Percentiles rank a stretch among this genome's conserved stretches.
phyloP scores from a whole-genome alignment of 2,329 filamentous ascomycete genomes.

The Aspergillus sp. region DNA sequence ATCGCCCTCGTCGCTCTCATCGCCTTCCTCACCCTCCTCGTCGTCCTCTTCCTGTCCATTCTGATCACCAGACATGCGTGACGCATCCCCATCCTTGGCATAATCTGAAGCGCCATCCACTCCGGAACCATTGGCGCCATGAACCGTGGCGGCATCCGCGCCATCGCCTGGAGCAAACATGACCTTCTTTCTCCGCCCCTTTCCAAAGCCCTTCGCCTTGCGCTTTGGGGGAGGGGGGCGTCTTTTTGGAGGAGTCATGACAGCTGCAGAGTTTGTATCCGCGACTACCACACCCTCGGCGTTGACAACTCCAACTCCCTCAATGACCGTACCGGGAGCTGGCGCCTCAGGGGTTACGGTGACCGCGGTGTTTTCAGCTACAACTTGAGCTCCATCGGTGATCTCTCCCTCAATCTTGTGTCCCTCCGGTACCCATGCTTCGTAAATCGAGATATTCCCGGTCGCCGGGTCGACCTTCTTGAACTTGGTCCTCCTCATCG shows the following conservation, averaged over 20 bases:
- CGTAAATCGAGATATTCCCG: conserved; percentile 81
- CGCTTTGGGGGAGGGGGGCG: conserved; percentile 76
- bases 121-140: conserved; percentile 43
- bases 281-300: conserved; percentile 61
- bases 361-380: conserved; percentile 43
- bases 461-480: conserved; percentile 71
- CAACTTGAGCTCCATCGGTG: conserved; percentile 56
- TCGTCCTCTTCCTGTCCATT: conserved; percentile 50
- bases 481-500: conserved; percentile 78
- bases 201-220: conserved; percentile 76
- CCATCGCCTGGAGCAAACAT: conserved; percentile 54
- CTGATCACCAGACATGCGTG: conserved; percentile 43
- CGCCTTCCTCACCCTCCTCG: conserved; percentile 51
- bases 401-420: conserved; percentile 81
- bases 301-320: conserved; percentile 62
- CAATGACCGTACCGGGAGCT: conserved; percentile 59
- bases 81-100: conserved; percentile 50
- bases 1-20: conserved; percentile 52
- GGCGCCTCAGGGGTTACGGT: conserved; percentile 45
- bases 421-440: conserved; percentile 77
- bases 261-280: conserved; percentile 46
- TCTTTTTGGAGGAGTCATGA: conserved; percentile 56
- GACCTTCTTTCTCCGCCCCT: conserved; percentile 74
- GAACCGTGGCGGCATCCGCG: conserved; percentile 37
- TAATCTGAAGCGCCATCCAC: conserved; percentile 31